Conservation (phyloP, 2,329 filamentous ascomycete species). For the Epichloe scottii region DNA sequence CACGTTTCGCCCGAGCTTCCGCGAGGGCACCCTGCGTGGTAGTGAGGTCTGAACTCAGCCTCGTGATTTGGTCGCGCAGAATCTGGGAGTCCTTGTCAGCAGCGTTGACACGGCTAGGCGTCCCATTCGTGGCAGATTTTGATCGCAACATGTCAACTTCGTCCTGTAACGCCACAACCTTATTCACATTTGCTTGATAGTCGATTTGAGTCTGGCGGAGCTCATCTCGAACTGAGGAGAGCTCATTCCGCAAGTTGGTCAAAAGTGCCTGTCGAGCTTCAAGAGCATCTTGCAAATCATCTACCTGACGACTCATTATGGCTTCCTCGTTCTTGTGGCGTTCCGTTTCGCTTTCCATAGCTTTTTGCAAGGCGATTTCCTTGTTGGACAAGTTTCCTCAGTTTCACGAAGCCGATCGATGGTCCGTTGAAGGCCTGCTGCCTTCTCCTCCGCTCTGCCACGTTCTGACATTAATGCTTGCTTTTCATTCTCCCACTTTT, state of each 20-base stretch:
- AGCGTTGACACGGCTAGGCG: conserved; percentile 35
- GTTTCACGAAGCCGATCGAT: conserved; percentile 57
- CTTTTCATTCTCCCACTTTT: conserved; percentile 57
- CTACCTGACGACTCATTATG: conserved; percentile 58
- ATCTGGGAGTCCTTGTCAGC: conserved; percentile 47
- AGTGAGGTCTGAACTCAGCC: conserved; percentile 46
- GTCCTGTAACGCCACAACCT: conserved; percentile 56
- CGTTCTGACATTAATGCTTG: conserved; percentile 53
- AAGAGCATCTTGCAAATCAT: conserved; percentile 60
- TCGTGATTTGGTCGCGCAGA: conserved; percentile 50
- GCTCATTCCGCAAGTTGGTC: conserved; percentile 52
- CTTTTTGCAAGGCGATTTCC: conserved; percentile 54
- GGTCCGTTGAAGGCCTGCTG: conserved; percentile 53
- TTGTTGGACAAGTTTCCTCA: conserved; percentile 54
- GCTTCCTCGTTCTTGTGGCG: conserved; percentile 62
- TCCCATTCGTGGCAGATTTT: conserved; percentile 4
- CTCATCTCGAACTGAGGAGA: conserved; percentile 55
- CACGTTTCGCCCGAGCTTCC: conserved; percentile 50
- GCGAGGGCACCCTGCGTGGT: conserved; percentile 42
- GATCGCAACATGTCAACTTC: conserved; percentile 61
- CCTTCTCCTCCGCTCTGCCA: conserved; percentile 54
- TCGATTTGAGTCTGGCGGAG: conserved; percentile 55
- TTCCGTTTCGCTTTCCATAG: conserved; percentile 57
- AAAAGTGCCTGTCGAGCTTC: conserved; percentile 52
- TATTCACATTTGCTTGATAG: conserved; percentile 49